Conservation (phyloP, 495 filamentous ascomycete species). For the Cladorrhinum samala region DNA sequence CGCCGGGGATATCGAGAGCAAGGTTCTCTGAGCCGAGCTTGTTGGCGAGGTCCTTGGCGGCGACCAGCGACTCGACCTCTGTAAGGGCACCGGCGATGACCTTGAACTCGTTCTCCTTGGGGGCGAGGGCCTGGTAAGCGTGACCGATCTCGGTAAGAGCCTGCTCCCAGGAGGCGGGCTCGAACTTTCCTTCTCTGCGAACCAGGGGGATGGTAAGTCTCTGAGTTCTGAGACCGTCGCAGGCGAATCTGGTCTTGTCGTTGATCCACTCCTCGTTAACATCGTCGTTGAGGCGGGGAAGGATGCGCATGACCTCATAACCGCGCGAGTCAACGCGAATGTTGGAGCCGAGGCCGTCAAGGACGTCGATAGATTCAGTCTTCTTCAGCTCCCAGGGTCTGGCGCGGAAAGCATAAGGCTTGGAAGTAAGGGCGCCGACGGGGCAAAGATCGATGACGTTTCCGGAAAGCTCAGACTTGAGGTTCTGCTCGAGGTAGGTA, state of each 20-base stretch:
- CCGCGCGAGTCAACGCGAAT: slow-evolving; percentile 89
- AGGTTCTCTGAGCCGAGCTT: slow-evolving; percentile 94
- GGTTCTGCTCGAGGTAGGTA: slow-evolving; percentile 86
- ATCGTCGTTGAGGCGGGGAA: slow-evolving; percentile 91
- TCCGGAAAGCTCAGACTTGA: slow-evolving; percentile 89
- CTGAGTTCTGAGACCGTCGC: slow-evolving; percentile 94
- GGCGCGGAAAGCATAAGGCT: slow-evolving; percentile 95
- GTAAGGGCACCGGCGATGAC: slow-evolving; percentile 84
- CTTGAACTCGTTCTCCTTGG: slow-evolving; percentile 91
- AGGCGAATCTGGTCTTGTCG: slow-evolving; percentile 94
- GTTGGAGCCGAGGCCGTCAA: slow-evolving; percentile 87
- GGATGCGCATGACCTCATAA: slow-evolving; percentile 91
- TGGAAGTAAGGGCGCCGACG: slow-evolving; percentile 91
- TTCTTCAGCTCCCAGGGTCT: slow-evolving; percentile 94
- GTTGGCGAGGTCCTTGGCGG: slow-evolving; percentile 94
- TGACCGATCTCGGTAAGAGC: slow-evolving; percentile 77
- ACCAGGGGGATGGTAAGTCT: slow-evolving; percentile 87
- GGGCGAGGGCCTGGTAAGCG: slow-evolving; percentile 66
- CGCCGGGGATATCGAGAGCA: slow-evolving; percentile 81
- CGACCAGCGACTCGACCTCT: slow-evolving; percentile 87
- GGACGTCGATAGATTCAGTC: slow-evolving; percentile 88
- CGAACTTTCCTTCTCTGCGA: slow-evolving; percentile 79
- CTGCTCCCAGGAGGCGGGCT: slow-evolving; percentile 90
- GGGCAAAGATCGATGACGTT: slow-evolving; percentile 98
- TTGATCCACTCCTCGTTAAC: slow-evolving; percentile 99